Percentiles rank a stretch among this genome's conserved stretches.
Evolutionary conservation across 2,329 filamentous ascomycete genomes (phyloP).

Genomic region (Xylariaceae sp.): DNA sequence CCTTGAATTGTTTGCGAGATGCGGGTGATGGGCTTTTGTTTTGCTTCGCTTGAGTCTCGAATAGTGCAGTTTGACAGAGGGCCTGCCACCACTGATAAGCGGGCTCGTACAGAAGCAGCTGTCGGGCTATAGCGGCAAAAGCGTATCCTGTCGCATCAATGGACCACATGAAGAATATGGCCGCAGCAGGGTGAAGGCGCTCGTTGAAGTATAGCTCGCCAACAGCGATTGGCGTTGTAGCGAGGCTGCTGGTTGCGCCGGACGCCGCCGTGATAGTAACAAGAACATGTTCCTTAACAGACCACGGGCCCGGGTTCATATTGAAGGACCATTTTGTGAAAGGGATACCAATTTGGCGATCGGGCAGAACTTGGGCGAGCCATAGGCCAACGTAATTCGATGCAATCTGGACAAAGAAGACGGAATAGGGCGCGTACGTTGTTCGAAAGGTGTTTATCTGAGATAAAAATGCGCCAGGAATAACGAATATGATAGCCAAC

Average conservation of each 20-base stretch:
- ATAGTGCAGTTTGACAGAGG: slow-evolving; percentile 53
- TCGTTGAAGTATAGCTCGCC: slow-evolving; percentile 55
- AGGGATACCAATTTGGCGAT: slow-evolving; percentile 44
- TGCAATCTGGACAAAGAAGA: slow-evolving; percentile 59
- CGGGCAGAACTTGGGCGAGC: slow-evolving; percentile 48
- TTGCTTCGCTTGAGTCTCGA: slow-evolving; percentile 53
- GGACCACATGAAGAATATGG: slow-evolving; percentile 57
- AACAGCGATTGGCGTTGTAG: slow-evolving; percentile 50
- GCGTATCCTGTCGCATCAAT: slow-evolving; percentile 57
- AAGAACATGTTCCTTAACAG: slow-evolving; percentile 55
- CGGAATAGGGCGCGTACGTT: slow-evolving; percentile 54
- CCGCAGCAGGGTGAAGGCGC: slow-evolving; percentile 48
- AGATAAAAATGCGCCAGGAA: slow-evolving; percentile 54
- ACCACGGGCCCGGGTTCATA: slow-evolving; percentile 54
- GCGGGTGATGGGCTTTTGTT: slow-evolving; percentile 46
- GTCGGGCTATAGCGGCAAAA: slow-evolving; percentile 54
- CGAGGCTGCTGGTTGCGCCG: slow-evolving; percentile 49
- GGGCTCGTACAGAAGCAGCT: slow-evolving; percentile 56
- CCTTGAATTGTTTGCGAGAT: slow-evolving; percentile 50
- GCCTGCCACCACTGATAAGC: slow-evolving; percentile 51
- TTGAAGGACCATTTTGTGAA: slow-evolving; percentile 47
- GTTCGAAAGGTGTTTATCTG: slow-evolving; percentile 55
- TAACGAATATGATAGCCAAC: slow-evolving; percentile 51
- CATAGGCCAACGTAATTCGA: slow-evolving; percentile 52
- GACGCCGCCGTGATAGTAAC: slow-evolving; percentile 52